phyloP scores from a whole-genome alignment of 306 rosid genomes.

The Begonia masoniana region DNA sequence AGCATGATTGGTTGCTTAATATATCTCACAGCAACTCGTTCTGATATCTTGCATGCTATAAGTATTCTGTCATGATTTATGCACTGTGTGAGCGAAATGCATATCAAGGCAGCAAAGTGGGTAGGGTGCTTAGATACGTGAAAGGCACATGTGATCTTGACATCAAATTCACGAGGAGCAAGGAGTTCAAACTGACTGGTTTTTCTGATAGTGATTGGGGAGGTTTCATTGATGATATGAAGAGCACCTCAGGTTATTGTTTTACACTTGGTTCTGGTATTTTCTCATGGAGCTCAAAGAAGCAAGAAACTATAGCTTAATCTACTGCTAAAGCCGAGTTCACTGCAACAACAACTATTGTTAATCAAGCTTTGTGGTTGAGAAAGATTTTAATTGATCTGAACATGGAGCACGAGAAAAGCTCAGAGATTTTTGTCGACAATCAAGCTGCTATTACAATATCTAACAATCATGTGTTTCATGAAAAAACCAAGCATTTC shows the following conservation, averaged over 20 bases:
- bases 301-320: not conserved
- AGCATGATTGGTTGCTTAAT: too few relatives aligned
- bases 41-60: not conserved
- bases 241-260: not conserved
- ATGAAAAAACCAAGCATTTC: not conserved
- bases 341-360: not conserved
- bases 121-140: too few relatives aligned
- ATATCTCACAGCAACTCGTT: not conserved
- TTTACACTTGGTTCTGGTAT: not conserved
- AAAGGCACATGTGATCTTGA: too few relatives aligned
- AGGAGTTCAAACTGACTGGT: slow-evolving; percentile 1
- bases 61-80: not conserved
- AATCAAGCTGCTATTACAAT: not conserved
- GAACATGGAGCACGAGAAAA: not conserved
- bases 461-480: not conserved
- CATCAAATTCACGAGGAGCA: too few relatives aligned
- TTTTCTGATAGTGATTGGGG: not conserved
- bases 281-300: not conserved
- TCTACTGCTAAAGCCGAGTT: not conserved
- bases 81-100: not conserved
- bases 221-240: slow-evolving; percentile 2
- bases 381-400: not conserved
- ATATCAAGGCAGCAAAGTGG: not conserved
- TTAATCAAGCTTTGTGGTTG: not conserved
- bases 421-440: not conserved